These are phyloP conservation scores for Fusarium nodosum DNA, from an alignment of 2,329 filamentous ascomycete species.

Conservation along the genomic window DNA sequence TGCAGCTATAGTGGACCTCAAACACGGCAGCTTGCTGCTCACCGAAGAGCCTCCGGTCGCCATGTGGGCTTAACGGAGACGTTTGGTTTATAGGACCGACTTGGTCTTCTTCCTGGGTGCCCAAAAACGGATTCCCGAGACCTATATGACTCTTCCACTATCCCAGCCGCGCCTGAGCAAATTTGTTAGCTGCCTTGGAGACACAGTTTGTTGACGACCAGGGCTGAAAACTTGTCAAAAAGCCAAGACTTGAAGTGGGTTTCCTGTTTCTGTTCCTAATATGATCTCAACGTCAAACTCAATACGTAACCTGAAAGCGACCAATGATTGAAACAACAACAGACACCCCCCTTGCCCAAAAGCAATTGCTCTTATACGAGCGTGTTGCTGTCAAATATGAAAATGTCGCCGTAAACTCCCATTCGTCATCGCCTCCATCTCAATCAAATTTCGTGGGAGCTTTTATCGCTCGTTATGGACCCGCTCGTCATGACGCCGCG, in stretches of 20 bases:
- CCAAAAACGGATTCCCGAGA: constrained; percentile 29
- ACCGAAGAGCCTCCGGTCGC: constrained; percentile 49
- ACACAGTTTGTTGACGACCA: constrained; percentile 14
- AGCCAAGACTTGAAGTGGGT: constrained; percentile 35
- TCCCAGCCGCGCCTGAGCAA: constrained; percentile 29
- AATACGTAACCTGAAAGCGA: constrained; percentile 19
- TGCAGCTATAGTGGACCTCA: constrained; percentile 40
- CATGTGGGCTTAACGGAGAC: constrained; percentile 46
- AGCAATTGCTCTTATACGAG: constrained; percentile 24
- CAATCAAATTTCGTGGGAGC: constrained; percentile 22
- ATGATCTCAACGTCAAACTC: constrained; percentile 25
- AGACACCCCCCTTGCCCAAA: constrained; percentile 28
- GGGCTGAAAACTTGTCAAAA: constrained; percentile 28
- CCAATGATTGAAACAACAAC: constrained; percentile 39
- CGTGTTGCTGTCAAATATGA: constrained; percentile 10
- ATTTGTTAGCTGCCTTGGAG: constrained; percentile 26
- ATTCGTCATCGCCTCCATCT: constrained; percentile 34
- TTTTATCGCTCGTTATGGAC: constrained; percentile 28
- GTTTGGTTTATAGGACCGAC: constrained; percentile 43
- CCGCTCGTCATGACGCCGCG: constrained; percentile 37
- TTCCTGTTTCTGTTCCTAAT: constrained; percentile 21
- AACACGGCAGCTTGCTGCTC: constrained; percentile 33
- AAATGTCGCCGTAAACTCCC: constrained; percentile 25
- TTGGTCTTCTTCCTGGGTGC: constrained; percentile 28
- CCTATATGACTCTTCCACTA: constrained; percentile 41